Conservation (phyloP, 192 early-diverging fungal species). For the Haplosporangium gracile region DNA sequence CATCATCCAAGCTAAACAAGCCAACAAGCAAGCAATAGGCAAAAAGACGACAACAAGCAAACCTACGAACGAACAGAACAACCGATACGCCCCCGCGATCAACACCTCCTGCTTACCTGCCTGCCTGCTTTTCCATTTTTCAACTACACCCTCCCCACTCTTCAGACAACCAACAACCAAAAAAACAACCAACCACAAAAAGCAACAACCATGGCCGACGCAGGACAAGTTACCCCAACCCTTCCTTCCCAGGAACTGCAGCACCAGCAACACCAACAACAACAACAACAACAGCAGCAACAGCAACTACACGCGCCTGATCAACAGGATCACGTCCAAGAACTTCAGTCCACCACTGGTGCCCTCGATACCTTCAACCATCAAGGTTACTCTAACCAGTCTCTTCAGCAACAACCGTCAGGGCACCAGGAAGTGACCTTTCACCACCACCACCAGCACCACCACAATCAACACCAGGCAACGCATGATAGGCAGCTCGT, state of each 20-base stretch:
- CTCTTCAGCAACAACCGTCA: conserved; percentile 10
- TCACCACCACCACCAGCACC: conserved; percentile 14
- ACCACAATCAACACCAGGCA: conserved; percentile 17
- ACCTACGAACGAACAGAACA: not conserved
- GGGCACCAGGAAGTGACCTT: conserved; percentile 4
- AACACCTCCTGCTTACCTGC: not conserved
- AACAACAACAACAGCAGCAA: not conserved
- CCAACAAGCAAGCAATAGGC: not conserved
- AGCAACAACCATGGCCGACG: not conserved
- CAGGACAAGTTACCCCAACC: not conserved
- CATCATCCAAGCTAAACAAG: not conserved
- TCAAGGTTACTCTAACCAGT: not conserved
- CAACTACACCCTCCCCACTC: not conserved
- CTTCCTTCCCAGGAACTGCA: not conserved
- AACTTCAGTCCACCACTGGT: not conserved
- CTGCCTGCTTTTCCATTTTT: not conserved
- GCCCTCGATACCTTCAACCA: not conserved
- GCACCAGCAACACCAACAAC: not conserved
- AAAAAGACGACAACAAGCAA: not conserved
- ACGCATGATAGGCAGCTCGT: conserved; percentile 16
- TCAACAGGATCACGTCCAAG: conserved; percentile 2
- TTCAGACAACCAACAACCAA: not conserved
- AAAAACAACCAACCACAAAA: not conserved
- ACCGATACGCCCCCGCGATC: conserved; percentile 1
- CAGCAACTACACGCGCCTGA: not conserved